phyloP scores from a whole-genome alignment of 2,329 filamentous ascomycete species.

The Diaporthe vexans region DNA sequence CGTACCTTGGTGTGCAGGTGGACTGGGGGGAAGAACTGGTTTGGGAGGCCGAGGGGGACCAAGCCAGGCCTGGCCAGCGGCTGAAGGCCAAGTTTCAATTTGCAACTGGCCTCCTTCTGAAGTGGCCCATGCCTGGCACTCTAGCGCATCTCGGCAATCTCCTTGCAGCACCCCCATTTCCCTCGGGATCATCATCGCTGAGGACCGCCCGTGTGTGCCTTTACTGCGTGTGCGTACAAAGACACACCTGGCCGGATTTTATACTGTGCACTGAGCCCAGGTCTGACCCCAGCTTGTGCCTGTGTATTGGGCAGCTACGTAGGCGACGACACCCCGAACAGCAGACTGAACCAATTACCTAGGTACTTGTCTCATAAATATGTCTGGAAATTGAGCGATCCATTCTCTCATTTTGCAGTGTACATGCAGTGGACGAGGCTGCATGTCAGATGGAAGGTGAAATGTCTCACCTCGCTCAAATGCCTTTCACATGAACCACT shows the following conservation, averaged over 20 bases:
- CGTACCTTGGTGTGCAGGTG: slow-evolving; percentile 1
- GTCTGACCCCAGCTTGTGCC: neutral
- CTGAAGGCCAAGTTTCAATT: slow-evolving; percentile 39
- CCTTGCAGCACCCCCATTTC: slow-evolving; percentile 26
- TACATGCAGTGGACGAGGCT: neutral
- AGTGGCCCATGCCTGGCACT: slow-evolving; percentile 24
- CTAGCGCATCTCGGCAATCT: slow-evolving; percentile 38
- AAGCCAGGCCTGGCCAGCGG: slow-evolving; percentile 25
- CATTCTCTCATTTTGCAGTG: neutral
- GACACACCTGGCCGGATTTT: neutral
- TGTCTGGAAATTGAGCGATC: neutral
- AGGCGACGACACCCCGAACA: neutral
- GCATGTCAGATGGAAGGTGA: neutral
- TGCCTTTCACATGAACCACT: slow-evolving; percentile 26
- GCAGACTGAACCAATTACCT: neutral
- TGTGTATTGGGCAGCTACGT: neutral
- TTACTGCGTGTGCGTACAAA: neutral
- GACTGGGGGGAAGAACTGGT: slow-evolving; percentile 29
- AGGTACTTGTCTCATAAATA: neutral
- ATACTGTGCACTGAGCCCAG: neutral
- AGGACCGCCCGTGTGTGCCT: neutral
- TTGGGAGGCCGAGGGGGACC: slow-evolving; percentile 20
- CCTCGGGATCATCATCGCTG: slow-evolving; percentile 31
- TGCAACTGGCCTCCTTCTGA: slow-evolving; percentile 24
- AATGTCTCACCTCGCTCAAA: slow-evolving; percentile 16